phyloP scores from a whole-genome alignment of 1,284 basidiomycete species.

The Naganishia albida region DNA sequence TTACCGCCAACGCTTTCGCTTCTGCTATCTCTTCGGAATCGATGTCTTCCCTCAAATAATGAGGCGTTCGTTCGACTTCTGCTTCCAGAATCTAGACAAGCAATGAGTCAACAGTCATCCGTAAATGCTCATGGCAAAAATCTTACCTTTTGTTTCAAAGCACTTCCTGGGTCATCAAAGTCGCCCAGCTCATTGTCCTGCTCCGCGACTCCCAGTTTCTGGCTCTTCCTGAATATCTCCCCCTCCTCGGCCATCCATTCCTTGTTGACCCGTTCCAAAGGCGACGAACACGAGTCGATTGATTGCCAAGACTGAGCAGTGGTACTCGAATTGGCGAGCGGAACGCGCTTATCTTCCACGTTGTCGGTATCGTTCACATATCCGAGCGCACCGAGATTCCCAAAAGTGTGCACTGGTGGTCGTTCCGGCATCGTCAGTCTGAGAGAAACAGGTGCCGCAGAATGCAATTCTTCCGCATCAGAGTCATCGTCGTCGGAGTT shows the following conservation, averaged over 20 bases:
- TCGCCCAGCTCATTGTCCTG: slow-evolving; percentile 66
- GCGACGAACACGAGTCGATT: slow-evolving; percentile 32
- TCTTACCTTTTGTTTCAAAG: slow-evolving; percentile 75
- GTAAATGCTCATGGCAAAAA: neutral
- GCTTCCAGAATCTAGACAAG: slow-evolving; percentile 48
- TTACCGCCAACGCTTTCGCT: neutral
- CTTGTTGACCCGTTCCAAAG: slow-evolving; percentile 57
- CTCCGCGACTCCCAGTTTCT: slow-evolving; percentile 75
- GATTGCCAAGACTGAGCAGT: neutral
- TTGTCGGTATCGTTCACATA: neutral
- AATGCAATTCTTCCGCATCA: slow-evolving; percentile 57
- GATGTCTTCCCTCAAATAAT: slow-evolving; percentile 19
- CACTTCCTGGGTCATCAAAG: slow-evolving; percentile 65
- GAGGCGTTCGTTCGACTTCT: slow-evolving; percentile 48
- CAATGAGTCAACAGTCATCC: neutral
- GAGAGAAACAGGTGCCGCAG: slow-evolving; percentile 10
- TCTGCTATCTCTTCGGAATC: slow-evolving; percentile 4
- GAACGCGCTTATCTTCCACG: slow-evolving; percentile 15
- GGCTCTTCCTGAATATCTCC: slow-evolving; percentile 88
- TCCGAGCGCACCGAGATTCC: slow-evolving; percentile 8
- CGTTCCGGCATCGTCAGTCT: slow-evolving; percentile 6
- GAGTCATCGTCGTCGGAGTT: slow-evolving; percentile 64
- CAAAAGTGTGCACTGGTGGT: neutral
- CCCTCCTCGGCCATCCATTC: slow-evolving; percentile 84
- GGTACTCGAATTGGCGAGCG: neutral